Percentiles rank a stretch among this genome's conserved stretches.
phyloP scores from a whole-genome alignment of 208 protist genomes.

The Leishmania braziliensis region DNA sequence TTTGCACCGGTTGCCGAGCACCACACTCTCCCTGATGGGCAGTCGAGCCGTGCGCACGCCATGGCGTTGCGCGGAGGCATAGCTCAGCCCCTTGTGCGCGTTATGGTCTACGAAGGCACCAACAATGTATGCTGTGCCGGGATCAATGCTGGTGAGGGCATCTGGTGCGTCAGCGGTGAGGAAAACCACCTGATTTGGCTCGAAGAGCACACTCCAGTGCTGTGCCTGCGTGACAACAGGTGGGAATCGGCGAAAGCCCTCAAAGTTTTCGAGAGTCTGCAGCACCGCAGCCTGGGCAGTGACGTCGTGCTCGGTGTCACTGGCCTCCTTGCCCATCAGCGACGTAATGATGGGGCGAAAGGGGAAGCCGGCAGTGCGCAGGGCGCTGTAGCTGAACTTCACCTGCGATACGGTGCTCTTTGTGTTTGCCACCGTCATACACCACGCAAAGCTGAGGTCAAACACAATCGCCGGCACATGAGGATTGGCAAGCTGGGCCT shows the following conservation, averaged over 20 bases:
- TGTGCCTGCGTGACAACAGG: constrained; percentile 31
- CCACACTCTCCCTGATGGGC: constrained; percentile 77
- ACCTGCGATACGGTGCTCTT: constrained; percentile 87
- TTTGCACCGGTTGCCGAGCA: constrained; percentile 86
- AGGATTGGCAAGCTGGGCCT: constrained; percentile 36
- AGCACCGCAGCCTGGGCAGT: constrained; percentile 43
- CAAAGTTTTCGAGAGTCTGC: constrained; percentile 44
- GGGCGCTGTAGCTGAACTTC: constrained; percentile 82
- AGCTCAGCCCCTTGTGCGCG: constrained; percentile 73
- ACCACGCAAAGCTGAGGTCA: constrained; percentile 88
- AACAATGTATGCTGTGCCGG: constrained; percentile 73
- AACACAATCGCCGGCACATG: constrained; percentile 71
- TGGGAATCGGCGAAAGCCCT: constrained; percentile 74
- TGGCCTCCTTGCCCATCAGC: constrained; percentile 45
- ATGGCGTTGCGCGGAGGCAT: constrained; percentile 51
- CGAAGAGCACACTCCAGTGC: constrained; percentile 77
- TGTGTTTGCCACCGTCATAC: constrained; percentile 78
- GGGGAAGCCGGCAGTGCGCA: constrained; percentile 69
- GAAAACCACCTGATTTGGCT: constrained; percentile 54
- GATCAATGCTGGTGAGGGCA: constrained; percentile 59
- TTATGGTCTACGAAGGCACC: constrained; percentile 93
- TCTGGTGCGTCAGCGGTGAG: constrained; percentile 79
- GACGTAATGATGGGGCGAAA: constrained; percentile 80
- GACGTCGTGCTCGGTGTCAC: constrained; percentile 28
- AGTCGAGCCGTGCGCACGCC: constrained; percentile 77